Conservation (phyloP, 2,329 filamentous ascomycete genomes). For the Botryosphaeria dothidea region DNA sequence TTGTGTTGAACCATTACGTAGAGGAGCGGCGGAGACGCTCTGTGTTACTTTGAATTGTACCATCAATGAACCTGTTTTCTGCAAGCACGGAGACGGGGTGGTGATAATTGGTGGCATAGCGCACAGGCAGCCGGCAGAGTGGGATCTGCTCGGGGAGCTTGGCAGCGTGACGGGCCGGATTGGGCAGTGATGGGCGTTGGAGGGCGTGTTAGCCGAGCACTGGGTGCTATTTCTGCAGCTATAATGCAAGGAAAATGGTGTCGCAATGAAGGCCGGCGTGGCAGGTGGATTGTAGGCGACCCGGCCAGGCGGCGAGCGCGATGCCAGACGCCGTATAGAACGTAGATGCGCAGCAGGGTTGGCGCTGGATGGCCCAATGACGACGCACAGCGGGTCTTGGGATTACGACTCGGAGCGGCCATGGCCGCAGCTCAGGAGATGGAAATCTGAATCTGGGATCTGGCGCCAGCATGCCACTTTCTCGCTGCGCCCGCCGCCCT, state of each 20-base stretch:
- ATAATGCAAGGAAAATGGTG: constrained; percentile 1
- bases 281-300: constrained; percentile 13
- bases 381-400: constrained; percentile 8
- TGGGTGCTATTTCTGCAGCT: not conserved
- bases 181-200: not conserved
- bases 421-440: constrained; percentile 21
- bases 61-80: constrained; percentile 14
- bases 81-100: not conserved
- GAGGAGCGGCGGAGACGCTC: constrained; percentile 17
- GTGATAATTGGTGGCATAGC: not conserved
- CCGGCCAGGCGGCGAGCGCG: constrained; percentile 16
- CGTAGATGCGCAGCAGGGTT: constrained; percentile 18
- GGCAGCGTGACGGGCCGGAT: not conserved
- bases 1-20: constrained; percentile 20
- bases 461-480: constrained; percentile 11
- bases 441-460: constrained; percentile 16
- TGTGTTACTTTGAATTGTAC: constrained; percentile 17
- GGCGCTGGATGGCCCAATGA: not conserved
- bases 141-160: constrained; percentile 11
- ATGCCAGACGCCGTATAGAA: constrained; percentile 16
- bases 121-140: constrained; percentile 12
- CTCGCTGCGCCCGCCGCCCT: not conserved
- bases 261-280: constrained; percentile 1
- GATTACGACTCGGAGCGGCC: constrained; percentile 15
- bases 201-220: not conserved